phyloP scores from a whole-genome alignment of 2,329 filamentous ascomycete species.

The Didymella exigua region DNA sequence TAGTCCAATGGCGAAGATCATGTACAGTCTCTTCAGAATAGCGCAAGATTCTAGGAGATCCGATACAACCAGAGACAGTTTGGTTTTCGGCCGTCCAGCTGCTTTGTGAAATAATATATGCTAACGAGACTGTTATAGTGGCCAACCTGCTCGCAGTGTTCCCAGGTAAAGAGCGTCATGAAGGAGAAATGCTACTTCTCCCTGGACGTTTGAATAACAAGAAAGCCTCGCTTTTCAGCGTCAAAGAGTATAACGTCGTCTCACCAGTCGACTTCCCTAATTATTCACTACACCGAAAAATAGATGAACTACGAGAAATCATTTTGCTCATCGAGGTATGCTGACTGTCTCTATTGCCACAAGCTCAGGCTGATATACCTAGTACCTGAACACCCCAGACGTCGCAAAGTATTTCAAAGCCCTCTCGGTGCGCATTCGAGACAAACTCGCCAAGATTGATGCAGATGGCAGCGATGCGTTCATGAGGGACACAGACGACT shows the following conservation, averaged over 20 bases:
- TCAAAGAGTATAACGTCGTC: neutral
- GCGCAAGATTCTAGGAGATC: too few species aligned
- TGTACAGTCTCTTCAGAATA: too few species aligned
- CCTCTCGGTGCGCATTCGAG: neutral
- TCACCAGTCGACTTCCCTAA: neutral
- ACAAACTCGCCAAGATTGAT: neutral
- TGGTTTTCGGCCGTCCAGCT: too few species aligned
- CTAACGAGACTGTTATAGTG: neutral
- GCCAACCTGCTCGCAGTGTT: neutral
- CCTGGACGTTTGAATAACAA: conserved; percentile 1
- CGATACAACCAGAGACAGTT: too few species aligned
- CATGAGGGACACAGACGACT: neutral
- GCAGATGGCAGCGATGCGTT: neutral
- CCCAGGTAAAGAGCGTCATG: neutral
- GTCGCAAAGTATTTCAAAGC: neutral
- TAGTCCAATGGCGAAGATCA: too few species aligned
- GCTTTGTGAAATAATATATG: too few species aligned
- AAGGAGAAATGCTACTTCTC: neutral
- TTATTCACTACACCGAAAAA: neutral
- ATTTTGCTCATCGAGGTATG: neutral
- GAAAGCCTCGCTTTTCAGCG: neutral
- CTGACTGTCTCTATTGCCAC: neutral
- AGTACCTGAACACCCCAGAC: neutral
- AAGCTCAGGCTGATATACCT: neutral
- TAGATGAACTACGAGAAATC: neutral